Base-by-base conservation (phyloP, 169 alveolate genomes). In the Cryptosporidium tyzzeri region DNA sequence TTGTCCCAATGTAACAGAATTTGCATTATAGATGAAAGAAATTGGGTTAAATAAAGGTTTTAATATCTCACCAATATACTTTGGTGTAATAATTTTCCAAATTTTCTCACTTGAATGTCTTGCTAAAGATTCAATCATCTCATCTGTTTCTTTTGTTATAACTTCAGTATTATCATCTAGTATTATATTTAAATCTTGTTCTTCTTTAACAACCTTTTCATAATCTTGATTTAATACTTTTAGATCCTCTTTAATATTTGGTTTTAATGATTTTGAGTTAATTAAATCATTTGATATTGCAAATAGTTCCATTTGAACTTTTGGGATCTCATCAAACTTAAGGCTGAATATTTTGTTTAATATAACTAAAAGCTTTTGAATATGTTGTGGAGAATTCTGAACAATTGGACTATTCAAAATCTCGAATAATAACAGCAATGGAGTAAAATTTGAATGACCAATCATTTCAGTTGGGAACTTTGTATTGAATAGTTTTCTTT, bases 381-480 rank as follows among this genome's bases (percentile, higher is more conserved):
- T 67, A 29, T 80, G 89, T 26, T 61, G 89, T 9, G 89, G 89
- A 23, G 89, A 80, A 37, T 65, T 62, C 6, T 65, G 73, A 23
- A 80, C 45, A 29, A 41, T 41, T 26, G 71, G 58, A 21, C 68
- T 62, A 62, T 80, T 80, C 0, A 80, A 26, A 62, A 65, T 61
- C 44, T 80, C 75, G 7, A 80, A 31, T 23, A 80, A 48, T 31
- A 80, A 44, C 35, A 80, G 18, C 23, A 80, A n/a, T 14, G 89
- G 89, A 18, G 74, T 67, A 55, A 80, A 80, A n/a, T 29, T 65
- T 0, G 80, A 18, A 6, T n/a, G 18, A 41, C 70, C 70, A 1
- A 80, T 14, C 21, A 80, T 8, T 23, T 58, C 39, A 0, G 89
- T 62, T 23, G 89, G 89, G 50, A 80, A 80, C 44, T 39, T 65